Conservation (phyloP, 805 yeast genomes). For the Debaryomyces tyrocola region DNA sequence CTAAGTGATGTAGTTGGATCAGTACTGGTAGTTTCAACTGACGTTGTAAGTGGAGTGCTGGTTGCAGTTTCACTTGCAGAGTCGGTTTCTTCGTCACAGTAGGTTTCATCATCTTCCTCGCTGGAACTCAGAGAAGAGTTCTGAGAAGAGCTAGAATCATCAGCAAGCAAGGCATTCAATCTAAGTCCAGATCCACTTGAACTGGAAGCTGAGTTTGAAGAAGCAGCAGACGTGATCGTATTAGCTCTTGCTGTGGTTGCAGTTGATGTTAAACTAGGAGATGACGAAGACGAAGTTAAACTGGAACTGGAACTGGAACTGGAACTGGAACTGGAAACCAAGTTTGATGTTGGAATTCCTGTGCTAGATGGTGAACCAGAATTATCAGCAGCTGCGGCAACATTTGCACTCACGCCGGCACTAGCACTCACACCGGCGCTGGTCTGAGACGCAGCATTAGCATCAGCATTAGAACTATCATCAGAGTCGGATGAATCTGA, state of each 20-base stretch:
- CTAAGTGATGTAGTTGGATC: not conserved
- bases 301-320: slow-evolving; percentile 12
- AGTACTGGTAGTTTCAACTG: not conserved
- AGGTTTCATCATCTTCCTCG: slow-evolving; percentile 16
- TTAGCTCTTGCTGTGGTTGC: not conserved
- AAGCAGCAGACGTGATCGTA: not conserved
- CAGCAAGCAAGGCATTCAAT: not conserved
- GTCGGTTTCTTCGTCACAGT: slow-evolving; percentile 14
- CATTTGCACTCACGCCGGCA: not conserved
- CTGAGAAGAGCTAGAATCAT: not conserved
- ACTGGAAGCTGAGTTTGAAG: not conserved
- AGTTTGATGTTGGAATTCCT: slow-evolving; percentile 1
- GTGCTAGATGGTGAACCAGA: slow-evolving; percentile 10
- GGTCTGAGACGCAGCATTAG: slow-evolving; percentile 4
- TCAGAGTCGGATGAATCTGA: slow-evolving; percentile 3
- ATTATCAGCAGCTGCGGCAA: not conserved
- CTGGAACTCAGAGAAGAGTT: not conserved
- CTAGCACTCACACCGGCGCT: not conserved
- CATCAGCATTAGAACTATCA: not conserved
- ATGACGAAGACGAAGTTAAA: not conserved
- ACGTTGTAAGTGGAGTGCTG: not conserved
- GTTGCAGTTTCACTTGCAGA: slow-evolving; percentile 2
- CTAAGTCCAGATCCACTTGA: slow-evolving; percentile 3
- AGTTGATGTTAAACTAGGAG: not conserved
- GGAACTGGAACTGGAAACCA: slow-evolving; percentile 8